phyloP scores from a whole-genome alignment of 179 eudicot genomes.

The Gypsophila paniculata region DNA sequence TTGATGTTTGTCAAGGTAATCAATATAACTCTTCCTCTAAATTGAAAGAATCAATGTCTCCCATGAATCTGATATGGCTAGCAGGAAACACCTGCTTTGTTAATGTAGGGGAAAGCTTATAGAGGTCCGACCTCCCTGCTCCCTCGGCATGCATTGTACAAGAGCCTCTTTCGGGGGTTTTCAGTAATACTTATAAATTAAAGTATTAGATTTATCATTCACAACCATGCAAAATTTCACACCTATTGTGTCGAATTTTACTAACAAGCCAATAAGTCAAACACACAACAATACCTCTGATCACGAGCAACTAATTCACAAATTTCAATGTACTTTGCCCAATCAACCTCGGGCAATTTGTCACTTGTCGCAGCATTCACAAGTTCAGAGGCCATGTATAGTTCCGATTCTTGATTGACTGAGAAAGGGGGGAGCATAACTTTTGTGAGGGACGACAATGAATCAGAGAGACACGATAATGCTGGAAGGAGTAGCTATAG shows the following conservation, averaged over 20 bases:
- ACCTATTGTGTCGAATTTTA: not conserved
- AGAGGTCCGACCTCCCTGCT: not conserved
- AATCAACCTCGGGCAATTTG: constrained; percentile 73
- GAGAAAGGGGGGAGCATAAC: constrained; percentile 13
- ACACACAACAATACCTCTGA: constrained; percentile 46
- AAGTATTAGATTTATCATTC: not conserved
- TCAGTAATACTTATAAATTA: not conserved
- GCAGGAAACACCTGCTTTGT: not conserved
- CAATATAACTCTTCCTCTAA: not conserved
- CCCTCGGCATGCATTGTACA: not conserved
- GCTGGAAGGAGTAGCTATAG: not conserved
- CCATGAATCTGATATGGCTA: too few species aligned
- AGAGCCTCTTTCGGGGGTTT: not conserved
- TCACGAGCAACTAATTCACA: constrained; percentile 80
- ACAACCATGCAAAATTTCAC: not conserved
- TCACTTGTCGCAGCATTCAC: constrained; percentile 78
- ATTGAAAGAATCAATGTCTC: not conserved
- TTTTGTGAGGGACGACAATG: not conserved
- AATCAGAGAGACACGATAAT: not conserved
- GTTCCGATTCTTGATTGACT: constrained; percentile 13
- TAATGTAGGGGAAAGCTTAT: not conserved
- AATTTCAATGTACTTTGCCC: constrained; percentile 80
- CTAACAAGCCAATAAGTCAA: constrained; percentile 2
- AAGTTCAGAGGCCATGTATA: constrained; percentile 48
- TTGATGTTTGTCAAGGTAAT: not conserved